Conservation (phyloP, 148 eudicot genomes). For the Vaccinium myrtillus region DNA sequence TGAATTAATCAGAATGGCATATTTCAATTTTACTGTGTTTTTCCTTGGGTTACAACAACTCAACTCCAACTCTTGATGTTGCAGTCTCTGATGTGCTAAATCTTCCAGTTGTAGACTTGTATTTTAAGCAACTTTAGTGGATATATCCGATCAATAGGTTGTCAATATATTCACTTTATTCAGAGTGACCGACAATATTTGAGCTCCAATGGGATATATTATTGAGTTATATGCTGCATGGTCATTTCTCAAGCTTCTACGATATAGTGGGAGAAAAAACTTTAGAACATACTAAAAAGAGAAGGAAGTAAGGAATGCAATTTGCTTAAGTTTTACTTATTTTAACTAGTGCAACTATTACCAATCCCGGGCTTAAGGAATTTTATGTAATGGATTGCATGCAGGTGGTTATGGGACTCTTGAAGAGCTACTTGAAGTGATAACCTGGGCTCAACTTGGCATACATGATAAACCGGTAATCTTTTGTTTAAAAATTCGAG, state of each 20-base stretch:
- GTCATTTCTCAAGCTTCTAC: not conserved
- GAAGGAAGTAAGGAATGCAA: not conserved
- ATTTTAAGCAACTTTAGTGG: not conserved
- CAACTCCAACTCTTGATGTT: not conserved
- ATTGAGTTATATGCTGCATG: not conserved
- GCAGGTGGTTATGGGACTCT: constrained; percentile 98
- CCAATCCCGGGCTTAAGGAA: not conserved
- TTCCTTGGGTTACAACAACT: not conserved
- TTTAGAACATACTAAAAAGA: not conserved
- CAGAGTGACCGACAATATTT: not conserved
- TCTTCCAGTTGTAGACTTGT: not conserved
- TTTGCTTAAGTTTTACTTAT: not conserved
- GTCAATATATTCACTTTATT: not conserved
- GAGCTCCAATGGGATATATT: not conserved
- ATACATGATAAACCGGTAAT: constrained; percentile 95
- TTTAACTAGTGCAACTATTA: not conserved
- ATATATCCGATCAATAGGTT: not conserved
- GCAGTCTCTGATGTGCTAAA: not conserved
- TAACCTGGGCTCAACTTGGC: constrained; percentile 99
- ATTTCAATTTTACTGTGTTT: not conserved
- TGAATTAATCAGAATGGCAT: not conserved
- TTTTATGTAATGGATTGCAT: not conserved
- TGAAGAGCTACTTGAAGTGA: constrained; percentile 93
- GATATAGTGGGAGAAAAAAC: not conserved
- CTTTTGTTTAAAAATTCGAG: not conserved